phyloP scores from a whole-genome alignment of 2,329 filamentous ascomycete species.

The Dactylellina drechsleri region DNA sequence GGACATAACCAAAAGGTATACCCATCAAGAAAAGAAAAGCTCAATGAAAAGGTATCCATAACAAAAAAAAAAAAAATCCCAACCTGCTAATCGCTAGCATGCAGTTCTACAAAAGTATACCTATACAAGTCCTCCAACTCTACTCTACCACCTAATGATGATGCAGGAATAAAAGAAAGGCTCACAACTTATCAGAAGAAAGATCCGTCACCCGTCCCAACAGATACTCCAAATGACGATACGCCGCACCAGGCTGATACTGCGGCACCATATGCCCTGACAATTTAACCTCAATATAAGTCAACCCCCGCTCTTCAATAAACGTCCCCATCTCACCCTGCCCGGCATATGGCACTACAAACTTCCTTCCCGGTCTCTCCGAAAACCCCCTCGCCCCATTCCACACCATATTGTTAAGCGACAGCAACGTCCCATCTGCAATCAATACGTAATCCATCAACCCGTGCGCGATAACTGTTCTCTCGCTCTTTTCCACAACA shows the following conservation, averaged over 20 bases:
- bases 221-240: conserved; percentile 78
- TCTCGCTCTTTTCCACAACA: conserved; percentile 77
- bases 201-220: conserved; percentile 74
- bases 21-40: too few species aligned
- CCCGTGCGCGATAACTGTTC: conserved; percentile 79
- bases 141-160: too few species aligned
- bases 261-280: conserved; percentile 76
- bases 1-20: too few species aligned
- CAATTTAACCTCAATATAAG: conserved; percentile 72
- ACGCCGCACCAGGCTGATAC: conserved; percentile 75
- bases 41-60: too few species aligned
- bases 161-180: too few species aligned
- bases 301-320: conserved; percentile 79
- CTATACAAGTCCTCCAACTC: too few species aligned
- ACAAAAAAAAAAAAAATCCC: too few species aligned
- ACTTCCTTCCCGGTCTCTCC: conserved; percentile 68
- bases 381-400: conserved; percentile 77
- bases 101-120: too few species aligned
- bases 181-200: background rate
- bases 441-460: conserved; percentile 75
- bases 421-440: conserved; percentile 75
- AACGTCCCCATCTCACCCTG: conserved; percentile 75
- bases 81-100: too few species aligned
- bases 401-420: conserved; percentile 85
- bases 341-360: conserved; percentile 74